Conservation (phyloP, 1,139 yeast species). For the Pneumocystis wakefieldiae region DNA sequence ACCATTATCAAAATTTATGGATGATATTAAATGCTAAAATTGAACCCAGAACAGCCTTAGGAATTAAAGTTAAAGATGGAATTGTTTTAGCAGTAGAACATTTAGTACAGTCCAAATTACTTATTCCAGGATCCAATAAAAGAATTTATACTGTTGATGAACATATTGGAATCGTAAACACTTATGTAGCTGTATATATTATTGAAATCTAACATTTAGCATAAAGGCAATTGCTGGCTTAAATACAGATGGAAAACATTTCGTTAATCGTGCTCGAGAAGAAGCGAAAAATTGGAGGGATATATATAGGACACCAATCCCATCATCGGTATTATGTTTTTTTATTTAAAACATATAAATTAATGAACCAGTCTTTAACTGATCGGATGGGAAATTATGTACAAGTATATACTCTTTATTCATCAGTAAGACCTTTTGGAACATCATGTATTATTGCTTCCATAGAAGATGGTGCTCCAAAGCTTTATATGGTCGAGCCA, state of each 20-base stretch:
- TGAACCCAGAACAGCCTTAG: constrained; percentile 65
- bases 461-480: constrained; percentile 75
- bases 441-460: constrained; percentile 87
- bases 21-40: neutral
- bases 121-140: constrained; percentile 78
- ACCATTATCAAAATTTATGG: constrained; percentile 20
- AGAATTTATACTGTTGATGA: constrained; percentile 86
- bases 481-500: constrained; percentile 92
- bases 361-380: constrained; percentile 31
- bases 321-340: constrained; percentile 41
- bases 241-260: constrained; percentile 90
- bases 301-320: constrained; percentile 59
- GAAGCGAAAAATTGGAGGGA: constrained; percentile 74
- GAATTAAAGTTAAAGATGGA: constrained; percentile 84
- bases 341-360: neutral
- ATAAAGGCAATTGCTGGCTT: constrained; percentile 59
- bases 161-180: constrained; percentile 70
- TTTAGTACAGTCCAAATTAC: constrained; percentile 66
- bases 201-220: neutral
- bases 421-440: constrained; percentile 96
- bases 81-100: constrained; percentile 94
- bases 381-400: constrained; percentile 84
- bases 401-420: constrained; percentile 89
- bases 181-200: neutral
- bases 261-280: constrained; percentile 83